These are phyloP conservation scores for Pyricularia pennisetigena DNA, from an alignment of 2,329 filamentous ascomycete genomes.

Conservation along the genomic window DNA sequence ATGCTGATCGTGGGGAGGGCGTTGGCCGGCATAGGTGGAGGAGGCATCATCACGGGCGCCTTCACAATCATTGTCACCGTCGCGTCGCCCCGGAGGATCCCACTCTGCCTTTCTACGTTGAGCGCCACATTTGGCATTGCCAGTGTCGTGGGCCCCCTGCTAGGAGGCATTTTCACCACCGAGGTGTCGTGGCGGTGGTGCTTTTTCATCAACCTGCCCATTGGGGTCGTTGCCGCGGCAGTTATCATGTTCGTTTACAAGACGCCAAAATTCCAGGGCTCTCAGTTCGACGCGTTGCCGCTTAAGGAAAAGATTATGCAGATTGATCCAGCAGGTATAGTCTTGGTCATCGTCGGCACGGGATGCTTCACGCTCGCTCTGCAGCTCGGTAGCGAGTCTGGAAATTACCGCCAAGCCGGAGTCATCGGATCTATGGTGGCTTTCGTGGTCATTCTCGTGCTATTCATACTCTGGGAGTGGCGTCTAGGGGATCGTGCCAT, in stretches of 20 bases:
- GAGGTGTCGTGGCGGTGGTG: constrained; percentile 32
- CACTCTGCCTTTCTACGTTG: constrained; percentile 12
- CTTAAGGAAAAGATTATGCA: not conserved
- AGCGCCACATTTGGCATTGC: constrained; percentile 25
- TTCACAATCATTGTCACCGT: constrained; percentile 38
- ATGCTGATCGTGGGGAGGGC: constrained; percentile 45
- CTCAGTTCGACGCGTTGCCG: not conserved
- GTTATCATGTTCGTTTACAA: not conserved
- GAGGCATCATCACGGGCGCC: constrained; percentile 38
- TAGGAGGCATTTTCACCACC: constrained; percentile 28
- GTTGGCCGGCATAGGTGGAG: constrained; percentile 38
- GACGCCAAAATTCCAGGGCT: not conserved
- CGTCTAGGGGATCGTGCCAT: not conserved
- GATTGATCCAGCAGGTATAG: not conserved
- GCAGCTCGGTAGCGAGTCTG: not conserved
- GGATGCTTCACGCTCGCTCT: constrained; percentile 2
- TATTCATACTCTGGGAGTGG: not conserved
- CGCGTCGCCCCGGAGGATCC: constrained; percentile 28
- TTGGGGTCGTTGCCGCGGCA: constrained; percentile 20
- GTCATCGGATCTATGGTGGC: constrained; percentile 1
- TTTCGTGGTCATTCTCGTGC: not conserved
- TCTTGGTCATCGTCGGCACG: not conserved
- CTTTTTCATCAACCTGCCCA: constrained; percentile 34
- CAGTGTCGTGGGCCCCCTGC: constrained; percentile 32
- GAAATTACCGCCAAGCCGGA: not conserved